A percentile compares a stretch with the other conserved stretches of the same genome.
Conservation (phyloP, 1,284 basidiomycete species). For the Austropuccinia psidii region DNA sequence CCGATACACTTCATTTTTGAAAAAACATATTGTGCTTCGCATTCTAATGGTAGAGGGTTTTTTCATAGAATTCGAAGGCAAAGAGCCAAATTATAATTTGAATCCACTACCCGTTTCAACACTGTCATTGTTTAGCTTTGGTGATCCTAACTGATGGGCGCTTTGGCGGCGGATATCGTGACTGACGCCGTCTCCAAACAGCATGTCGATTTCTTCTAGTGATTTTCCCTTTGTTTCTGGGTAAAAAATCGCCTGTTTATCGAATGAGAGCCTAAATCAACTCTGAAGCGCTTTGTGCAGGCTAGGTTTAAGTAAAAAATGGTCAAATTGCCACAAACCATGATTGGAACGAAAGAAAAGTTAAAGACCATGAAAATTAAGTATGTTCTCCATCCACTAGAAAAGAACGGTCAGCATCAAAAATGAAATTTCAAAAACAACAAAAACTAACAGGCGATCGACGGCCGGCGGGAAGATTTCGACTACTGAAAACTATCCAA, state of each 20-base stretch:
- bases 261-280: background rate
- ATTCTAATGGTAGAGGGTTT: no score
- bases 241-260: constrained; percentile 36
- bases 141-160: background rate
- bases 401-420: constrained; percentile 29
- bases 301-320: no score
- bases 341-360: constrained; percentile 37
- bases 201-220: constrained; percentile 34
- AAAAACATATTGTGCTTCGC: no score
- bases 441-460: constrained; percentile 32
- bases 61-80: no score
- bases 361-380: constrained; percentile 41
- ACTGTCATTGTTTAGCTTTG: background rate
- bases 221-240: constrained; percentile 40
- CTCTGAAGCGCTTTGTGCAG: no score
- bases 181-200: constrained; percentile 28
- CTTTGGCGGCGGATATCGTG: constrained; percentile 16
- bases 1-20: no score
- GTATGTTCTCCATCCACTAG: constrained; percentile 45
- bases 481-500: constrained; percentile 31
- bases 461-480: constrained; percentile 38
- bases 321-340: constrained; percentile 5
- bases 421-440: constrained; percentile 42
- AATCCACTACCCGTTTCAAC: no score
- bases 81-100: no score